Evolutionary conservation across 2,329 filamentous ascomycete species (phyloP).

Genomic region (Hypocreales sp.): DNA sequence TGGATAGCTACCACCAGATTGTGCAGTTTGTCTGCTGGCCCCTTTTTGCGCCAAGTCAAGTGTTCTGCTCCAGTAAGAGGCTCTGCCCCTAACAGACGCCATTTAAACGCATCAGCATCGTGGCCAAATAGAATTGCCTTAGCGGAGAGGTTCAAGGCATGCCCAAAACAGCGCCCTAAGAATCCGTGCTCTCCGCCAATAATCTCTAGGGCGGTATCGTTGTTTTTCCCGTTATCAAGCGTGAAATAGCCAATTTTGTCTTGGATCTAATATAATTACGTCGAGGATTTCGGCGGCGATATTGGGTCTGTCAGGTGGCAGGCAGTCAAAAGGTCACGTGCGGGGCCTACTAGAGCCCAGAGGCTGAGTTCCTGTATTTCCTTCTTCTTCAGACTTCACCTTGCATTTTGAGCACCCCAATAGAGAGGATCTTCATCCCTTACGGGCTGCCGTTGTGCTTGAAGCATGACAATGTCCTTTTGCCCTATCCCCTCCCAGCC

Average conservation of each 20-base stretch:
- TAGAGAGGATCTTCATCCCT: too few species aligned
- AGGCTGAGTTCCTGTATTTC: too few species aligned
- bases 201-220: constrained; percentile 2
- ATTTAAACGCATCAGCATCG: background rate
- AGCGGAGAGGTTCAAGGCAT: background rate
- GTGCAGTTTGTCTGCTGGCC: constrained; percentile 1
- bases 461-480: too few species aligned
- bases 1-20: constrained; percentile 1
- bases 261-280: too few species aligned
- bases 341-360: too few species aligned
- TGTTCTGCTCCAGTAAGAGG: background rate
- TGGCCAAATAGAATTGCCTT: constrained; percentile 1
- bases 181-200: constrained; percentile 2
- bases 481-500: too few species aligned
- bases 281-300: too few species aligned
- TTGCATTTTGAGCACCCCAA: too few species aligned
- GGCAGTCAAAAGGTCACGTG: too few species aligned
- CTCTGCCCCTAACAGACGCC: background rate
- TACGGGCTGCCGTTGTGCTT: too few species aligned
- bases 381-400: too few species aligned
- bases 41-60: constrained; percentile 1
- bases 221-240: constrained; percentile 3
- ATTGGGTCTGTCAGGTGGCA: too few species aligned
- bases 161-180: constrained; percentile 1
- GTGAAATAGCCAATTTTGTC: constrained; percentile 3